phyloP scores from a whole-genome alignment of 2,329 filamentous ascomycete species.

The Blastomyces parvus region DNA sequence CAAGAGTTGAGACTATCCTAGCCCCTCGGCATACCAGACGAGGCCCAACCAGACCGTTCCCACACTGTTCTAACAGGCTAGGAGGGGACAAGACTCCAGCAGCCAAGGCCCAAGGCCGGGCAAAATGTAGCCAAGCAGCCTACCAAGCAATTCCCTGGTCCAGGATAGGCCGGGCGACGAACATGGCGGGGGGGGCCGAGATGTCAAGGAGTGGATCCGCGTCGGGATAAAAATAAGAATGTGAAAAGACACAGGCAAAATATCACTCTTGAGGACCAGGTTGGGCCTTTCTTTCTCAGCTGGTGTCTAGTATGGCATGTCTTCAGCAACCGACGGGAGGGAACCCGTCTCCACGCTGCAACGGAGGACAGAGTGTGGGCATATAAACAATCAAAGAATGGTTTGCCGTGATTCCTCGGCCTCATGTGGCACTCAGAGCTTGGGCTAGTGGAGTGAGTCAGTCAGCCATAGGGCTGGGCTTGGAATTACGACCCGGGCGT shows the following conservation, averaged over 20 bases:
- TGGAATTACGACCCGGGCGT: not conserved
- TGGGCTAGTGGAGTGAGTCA: not conserved
- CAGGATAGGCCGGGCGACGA: not conserved
- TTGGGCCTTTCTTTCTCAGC: not conserved
- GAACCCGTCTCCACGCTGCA: not conserved
- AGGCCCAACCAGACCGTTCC: not conserved
- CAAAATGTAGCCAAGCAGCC: not conserved
- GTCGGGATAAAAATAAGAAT: not conserved
- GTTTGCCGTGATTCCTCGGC: not conserved
- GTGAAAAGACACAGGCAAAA: not conserved
- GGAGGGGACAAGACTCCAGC: not conserved
- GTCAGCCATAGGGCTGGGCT: not conserved
- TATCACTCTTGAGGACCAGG: not conserved
- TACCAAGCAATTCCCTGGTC: not conserved
- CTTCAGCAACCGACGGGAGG: not conserved
- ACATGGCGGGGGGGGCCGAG: not conserved
- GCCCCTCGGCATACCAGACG: no score
- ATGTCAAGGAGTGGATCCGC: not conserved
- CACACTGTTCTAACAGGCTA: not conserved
- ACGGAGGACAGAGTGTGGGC: not conserved
- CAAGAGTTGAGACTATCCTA: not conserved
- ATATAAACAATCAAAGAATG: no score
- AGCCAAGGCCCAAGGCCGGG: not conserved
- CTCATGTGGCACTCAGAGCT: not conserved
- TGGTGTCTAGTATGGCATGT: no score